Base-by-base conservation (phyloP, 257 asterid species). In the Solanum neorickii region DNA sequence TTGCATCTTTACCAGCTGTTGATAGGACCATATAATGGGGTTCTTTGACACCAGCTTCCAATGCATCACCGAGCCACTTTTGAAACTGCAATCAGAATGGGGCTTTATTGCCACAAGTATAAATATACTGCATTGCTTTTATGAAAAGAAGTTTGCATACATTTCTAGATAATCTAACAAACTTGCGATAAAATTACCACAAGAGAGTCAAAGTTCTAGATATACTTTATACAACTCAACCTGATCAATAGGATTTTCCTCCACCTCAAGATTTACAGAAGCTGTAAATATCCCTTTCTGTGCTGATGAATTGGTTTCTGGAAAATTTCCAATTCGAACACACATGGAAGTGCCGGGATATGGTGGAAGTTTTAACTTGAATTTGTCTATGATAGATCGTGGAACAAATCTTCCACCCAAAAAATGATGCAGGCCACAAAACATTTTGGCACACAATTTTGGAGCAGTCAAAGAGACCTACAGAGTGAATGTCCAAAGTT, bases 381-480 rank as follows among this genome's bases (percentile, higher is more conserved):
- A 90, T 65, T 90, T 87, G 65, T 89, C 85, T 83, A 87, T 47
- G 66, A 90, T 70, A 39, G 87, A 39, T 37, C 46, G 88, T 16
- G 92, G 91, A 33, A 87, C 86, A 83, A 88, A 89, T 85, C 92
- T 89, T 72, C 92, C 91, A 23, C 91, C 92, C 62, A 88, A 12
- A 86, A 87, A 86, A 87, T 90, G 91, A 86, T 90, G 92, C 3
- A n/a, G 74, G 78, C 91, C 91, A 68, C 83, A 3, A 73, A 88
- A 90, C 86, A 20, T 88, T 87, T 88, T 90, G 87, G 90, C 87
- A 39, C 92, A 89, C 86, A 90, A 84, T 83, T 87, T 90, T 18
- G 92, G 92, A 89, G 91, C 91, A 29, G 89, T 85, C 80, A 90
- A 86, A 87, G 92, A 90, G 62, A 89, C 88, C 91, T 90, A 73